A percentile compares a stretch with the other conserved stretches of the same genome.
phyloP scores from a whole-genome alignment of 2,329 filamentous ascomycete genomes.

The Truncatella angustata region DNA sequence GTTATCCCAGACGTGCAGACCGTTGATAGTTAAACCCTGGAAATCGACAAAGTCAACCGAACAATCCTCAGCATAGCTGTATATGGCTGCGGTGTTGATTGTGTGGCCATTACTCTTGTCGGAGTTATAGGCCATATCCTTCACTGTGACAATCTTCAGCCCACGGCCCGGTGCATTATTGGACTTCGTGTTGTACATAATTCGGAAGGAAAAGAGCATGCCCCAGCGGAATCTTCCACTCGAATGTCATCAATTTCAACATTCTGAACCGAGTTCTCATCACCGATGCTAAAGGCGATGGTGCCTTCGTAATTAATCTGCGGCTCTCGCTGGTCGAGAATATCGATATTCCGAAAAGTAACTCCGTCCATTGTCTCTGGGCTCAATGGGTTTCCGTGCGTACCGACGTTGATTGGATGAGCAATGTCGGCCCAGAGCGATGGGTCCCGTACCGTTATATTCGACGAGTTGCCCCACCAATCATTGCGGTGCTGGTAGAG shows the following conservation, averaged over 20 bases:
- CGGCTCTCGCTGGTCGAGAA: constrained; percentile 33
- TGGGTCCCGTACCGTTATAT: constrained; percentile 31
- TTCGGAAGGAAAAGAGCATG: constrained; percentile 31
- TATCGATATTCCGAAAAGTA: constrained; percentile 31
- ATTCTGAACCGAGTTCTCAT: constrained; percentile 29
- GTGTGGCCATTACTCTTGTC: not conserved
- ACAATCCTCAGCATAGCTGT: constrained; percentile 14
- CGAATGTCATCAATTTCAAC: constrained; percentile 27
- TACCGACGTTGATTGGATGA: constrained; percentile 34
- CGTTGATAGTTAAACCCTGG: constrained; percentile 22
- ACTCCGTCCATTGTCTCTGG: constrained; percentile 29
- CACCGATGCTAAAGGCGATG: constrained; percentile 32
- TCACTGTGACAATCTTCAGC: constrained; percentile 28
- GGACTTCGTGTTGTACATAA: constrained; percentile 33
- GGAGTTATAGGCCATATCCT: constrained; percentile 18
- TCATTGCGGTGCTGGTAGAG: constrained; percentile 31
- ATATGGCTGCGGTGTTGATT: constrained; percentile 18
- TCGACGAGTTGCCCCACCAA: constrained; percentile 29
- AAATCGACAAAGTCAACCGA: constrained; percentile 19
- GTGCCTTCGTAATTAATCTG: constrained; percentile 34
- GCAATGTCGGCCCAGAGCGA: constrained; percentile 30
- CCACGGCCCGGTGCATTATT: constrained; percentile 31
- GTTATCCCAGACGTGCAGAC: constrained; percentile 17
- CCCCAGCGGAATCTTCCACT: constrained; percentile 30
- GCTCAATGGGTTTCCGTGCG: constrained; percentile 31